phyloP scores from a whole-genome alignment of 306 rosid genomes.

The Glycine tomentella region DNA sequence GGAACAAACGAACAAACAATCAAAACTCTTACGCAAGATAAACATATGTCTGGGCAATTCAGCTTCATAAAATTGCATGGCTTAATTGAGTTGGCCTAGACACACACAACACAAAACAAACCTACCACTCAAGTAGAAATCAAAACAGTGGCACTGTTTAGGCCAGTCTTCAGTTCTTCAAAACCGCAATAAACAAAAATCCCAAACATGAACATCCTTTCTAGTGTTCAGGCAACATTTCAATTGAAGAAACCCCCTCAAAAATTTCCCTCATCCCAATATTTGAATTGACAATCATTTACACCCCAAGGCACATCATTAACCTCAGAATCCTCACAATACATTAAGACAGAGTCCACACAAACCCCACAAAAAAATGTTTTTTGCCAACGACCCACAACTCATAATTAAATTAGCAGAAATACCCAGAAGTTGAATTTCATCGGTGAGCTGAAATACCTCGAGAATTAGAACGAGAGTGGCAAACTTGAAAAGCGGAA shows the following conservation, averaged over 20 bases:
- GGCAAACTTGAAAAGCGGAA: slow-evolving; percentile 43
- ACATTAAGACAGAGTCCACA: slow-evolving; percentile 15
- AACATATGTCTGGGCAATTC: too few species aligned
- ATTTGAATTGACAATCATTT: slow-evolving; percentile 42
- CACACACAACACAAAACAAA: slow-evolving; percentile 20
- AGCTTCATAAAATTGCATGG: too few species aligned
- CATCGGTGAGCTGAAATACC: slow-evolving; percentile 51
- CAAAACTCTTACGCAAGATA: too few species aligned
- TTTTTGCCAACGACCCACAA: slow-evolving; percentile 26
- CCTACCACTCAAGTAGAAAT: slow-evolving; percentile 35
- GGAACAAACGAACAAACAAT: too few species aligned
- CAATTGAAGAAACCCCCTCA: slow-evolving; percentile 33
- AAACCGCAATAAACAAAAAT: slow-evolving; percentile 30
- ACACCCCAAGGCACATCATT: slow-evolving; percentile 36
- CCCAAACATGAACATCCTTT: slow-evolving; percentile 24
- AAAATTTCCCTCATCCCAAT: slow-evolving; percentile 36
- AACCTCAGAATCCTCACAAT: slow-evolving; percentile 32
- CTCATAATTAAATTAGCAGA: slow-evolving; percentile 28
- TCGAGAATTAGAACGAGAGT: slow-evolving; percentile 33
- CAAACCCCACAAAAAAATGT: slow-evolving; percentile 12
- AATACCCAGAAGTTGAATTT: slow-evolving; percentile 43
- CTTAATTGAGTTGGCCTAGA: not conserved
- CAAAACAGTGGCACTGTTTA: slow-evolving; percentile 31
- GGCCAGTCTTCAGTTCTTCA: slow-evolving; percentile 38
- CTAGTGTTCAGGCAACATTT: slow-evolving; percentile 35